Base-by-base conservation (phyloP, 257 asterid species). In the Plantago major region DNA sequence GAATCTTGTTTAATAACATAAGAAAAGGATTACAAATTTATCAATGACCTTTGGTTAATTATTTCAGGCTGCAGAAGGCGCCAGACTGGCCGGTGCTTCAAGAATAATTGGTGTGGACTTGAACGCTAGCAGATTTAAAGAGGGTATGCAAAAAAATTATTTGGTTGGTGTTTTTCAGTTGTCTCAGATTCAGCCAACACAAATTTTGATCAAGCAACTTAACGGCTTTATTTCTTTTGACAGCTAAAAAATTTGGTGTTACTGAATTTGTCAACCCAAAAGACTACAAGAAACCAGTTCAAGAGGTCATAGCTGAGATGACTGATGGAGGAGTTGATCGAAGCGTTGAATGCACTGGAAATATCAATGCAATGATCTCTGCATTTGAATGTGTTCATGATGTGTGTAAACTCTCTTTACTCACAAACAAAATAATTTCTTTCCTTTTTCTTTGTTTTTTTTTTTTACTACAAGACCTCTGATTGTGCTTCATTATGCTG, bases 311-410 rank as follows among this genome's bases (percentile, higher is more conserved):
- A 45, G 84, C 72, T 30, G 95, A 81, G 73, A 81, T 85, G 90
- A 85, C 88, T 8, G 71, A 74, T 46, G 94, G 91, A 42, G 95
- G 92, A 67, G 95, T 84, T 55, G 94, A 87, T 45, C 73, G 92
- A 10, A 89, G 97, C 45, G 82, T 89, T 0, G 95, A 89, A 44
- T 84, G 97, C 50, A 89, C 92, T 1, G 95, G 95, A 45, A 81
- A 89, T 67, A 9, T 79, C 74, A 77, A 63, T 15, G 85, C 94
- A 30, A 86, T 84, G 94, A 82, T 89, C 76, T 86, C 95, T 8
- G 91, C 97, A 37, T 89, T 86, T 40, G 97, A 89, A 72, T 86
- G 95, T 51, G 91, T 86, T 67, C 95, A 84, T 46, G 94, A 86
- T 71, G 92, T 82, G 70, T 18, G 79, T 22, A 53, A 44, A n/a